Conservation (phyloP, 192 early-diverging fungal genomes). For the Rhizoclosmatium sp. region DNA sequence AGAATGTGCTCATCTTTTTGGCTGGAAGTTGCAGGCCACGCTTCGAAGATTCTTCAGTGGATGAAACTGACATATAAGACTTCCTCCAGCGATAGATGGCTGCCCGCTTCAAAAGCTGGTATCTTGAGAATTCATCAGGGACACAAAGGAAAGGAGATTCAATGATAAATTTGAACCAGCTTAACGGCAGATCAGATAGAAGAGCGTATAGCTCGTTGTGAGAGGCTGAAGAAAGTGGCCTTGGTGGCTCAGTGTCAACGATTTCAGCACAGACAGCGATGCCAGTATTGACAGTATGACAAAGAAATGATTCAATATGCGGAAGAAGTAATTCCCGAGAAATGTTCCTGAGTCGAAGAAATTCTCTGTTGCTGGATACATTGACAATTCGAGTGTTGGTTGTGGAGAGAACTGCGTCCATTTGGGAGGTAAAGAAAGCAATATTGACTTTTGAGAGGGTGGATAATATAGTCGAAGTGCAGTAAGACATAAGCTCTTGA, state of each 20-base stretch:
- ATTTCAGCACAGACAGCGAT: not conserved
- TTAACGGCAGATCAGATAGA: constrained; percentile 13
- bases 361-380: constrained; percentile 9
- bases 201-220: not conserved
- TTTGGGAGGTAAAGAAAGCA: constrained; percentile 23
- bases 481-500: constrained; percentile 32
- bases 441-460: constrained; percentile 29
- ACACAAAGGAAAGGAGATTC: constrained; percentile 41
- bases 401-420: constrained; percentile 26
- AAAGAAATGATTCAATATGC: constrained; percentile 15
- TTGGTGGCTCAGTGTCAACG: not conserved
- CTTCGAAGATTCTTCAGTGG: constrained; percentile 12
- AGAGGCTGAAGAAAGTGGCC: not conserved
- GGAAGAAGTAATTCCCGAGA: not conserved
- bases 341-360: not conserved
- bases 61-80: not conserved
- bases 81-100: constrained; percentile 35
- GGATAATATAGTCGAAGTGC: constrained; percentile 30
- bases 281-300: constrained; percentile 15
- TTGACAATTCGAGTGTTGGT: not conserved
- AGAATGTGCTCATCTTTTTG: constrained; percentile 1
- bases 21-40: not conserved
- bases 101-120: constrained; percentile 48
- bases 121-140: constrained; percentile 50
- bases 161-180: constrained; percentile 36